Base-by-base conservation (phyloP, 192 early-diverging fungal species). In the Backusella tarrabulga region DNA sequence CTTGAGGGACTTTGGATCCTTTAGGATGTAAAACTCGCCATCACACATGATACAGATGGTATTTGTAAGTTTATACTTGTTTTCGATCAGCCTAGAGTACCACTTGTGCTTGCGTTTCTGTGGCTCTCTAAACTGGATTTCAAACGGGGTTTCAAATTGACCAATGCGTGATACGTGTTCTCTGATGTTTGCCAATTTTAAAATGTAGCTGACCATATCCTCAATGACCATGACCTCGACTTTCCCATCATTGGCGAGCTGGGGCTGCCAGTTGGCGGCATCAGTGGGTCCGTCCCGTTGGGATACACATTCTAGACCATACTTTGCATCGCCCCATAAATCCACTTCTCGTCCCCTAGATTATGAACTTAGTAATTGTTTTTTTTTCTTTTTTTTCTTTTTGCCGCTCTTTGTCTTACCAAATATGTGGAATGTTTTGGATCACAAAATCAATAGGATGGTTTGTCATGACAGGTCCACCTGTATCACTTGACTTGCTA, bases 1-100 rank as follows among this genome's bases (percentile, higher is more conserved):
- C 17, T 83, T 89, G 21, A 93, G 80, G 44, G 82, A 78, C 38
- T 87, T 89, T 19, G 91, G 87, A 32, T 81, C 83, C 68, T 85
- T 88, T 69, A 91, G 78, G 76, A 92, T 91, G 72, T 91, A 91
- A 73, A 93, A 93, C 81, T 93, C 92, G 41, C 92, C 92, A 79
- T 93, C 92, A 77, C 91, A 90, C 92, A 93, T 93, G 63, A 88
- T 84, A 77, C 88, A 91, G 9, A 92, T 83, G 52, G 85, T 79
- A 6, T 87, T 87, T 34, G 82, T 86, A 6, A 67, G 32, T 11
- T 73, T 67, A 34, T 79, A 77, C 19, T 73, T 73, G 17, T 67
- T 73, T 29, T 42, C 26, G 8, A 40, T 1, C 9, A 40, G 12
- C 3, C 26, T 67, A 8, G 66, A 29, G 23, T 56, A 74, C 63